Percentiles rank a stretch among this genome's conserved stretches.
Evolutionary conservation across 306 rosid species (phyloP).

Genomic region (Trichosanthes cucumerina): DNA sequence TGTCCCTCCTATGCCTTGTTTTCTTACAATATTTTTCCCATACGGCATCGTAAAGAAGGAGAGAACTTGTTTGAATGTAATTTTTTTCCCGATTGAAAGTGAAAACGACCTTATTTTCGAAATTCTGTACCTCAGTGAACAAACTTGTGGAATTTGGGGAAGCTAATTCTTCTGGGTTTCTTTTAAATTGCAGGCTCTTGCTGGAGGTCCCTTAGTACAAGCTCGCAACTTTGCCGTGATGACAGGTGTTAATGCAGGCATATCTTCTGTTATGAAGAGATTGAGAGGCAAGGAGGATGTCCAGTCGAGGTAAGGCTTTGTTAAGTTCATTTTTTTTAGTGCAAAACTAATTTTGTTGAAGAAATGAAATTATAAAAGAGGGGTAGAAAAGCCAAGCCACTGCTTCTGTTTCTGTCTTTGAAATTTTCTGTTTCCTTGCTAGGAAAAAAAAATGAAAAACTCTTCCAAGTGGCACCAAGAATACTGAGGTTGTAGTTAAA

Average conservation of each 20-base stretch:
- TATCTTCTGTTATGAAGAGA: conserved; percentile 84
- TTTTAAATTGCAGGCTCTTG: conserved; percentile 45
- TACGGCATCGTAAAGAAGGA: not conserved
- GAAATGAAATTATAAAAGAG: not conserved
- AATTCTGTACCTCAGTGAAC: not conserved
- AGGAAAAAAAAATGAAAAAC: not conserved
- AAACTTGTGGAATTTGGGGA: not conserved
- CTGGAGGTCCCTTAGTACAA: conserved; percentile 85
- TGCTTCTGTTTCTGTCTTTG: not conserved
- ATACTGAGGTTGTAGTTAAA: not conserved
- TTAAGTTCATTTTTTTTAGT: not conserved
- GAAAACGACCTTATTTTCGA: not conserved
- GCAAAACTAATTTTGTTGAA: not conserved
- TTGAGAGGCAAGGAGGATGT: conserved; percentile 93
- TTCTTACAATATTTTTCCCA: not conserved
- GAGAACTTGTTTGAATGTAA: not conserved
- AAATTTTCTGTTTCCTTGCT: not conserved
- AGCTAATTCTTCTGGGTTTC: not conserved
- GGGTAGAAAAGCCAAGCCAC: not conserved
- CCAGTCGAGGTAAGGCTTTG: conserved; percentile 53
- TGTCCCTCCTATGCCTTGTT: not conserved
- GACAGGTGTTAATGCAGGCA: conserved; percentile 97
- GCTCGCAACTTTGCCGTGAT: conserved; percentile 97
- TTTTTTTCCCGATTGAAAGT: too few species aligned
- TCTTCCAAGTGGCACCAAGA: not conserved